Conservation (phyloP, 805 yeast genomes). For the Saturnispora saitoi region DNA sequence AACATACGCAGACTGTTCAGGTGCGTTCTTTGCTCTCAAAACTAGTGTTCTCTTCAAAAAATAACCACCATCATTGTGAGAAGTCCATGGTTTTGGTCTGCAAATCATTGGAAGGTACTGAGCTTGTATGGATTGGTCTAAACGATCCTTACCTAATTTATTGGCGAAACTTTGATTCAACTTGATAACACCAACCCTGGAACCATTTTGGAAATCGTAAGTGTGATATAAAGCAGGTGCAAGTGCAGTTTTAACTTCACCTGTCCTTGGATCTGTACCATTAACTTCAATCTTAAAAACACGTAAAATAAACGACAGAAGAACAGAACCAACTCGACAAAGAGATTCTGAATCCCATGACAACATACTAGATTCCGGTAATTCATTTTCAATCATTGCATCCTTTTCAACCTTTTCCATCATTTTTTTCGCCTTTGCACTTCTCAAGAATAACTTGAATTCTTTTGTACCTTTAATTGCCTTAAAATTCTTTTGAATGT, state of each 20-base stretch:
- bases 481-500: conserved; percentile 42
- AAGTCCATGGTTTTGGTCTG: conserved; percentile 82
- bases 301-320: conserved; percentile 66
- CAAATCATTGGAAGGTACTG: conserved; percentile 89
- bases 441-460: conserved; percentile 33
- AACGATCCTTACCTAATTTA: conserved; percentile 57
- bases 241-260: conserved; percentile 51
- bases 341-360: conserved; percentile 27
- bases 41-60: conserved; percentile 52
- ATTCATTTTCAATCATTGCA: conserved; percentile 11
- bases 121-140: conserved; percentile 59
- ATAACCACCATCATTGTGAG: conserved; percentile 81
- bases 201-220: conserved; percentile 73
- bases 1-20: conserved; percentile 84
- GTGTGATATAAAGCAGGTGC: conserved; percentile 91
- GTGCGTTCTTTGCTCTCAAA: conserved; percentile 73
- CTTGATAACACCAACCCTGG: conserved; percentile 71
- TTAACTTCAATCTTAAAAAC: conserved; percentile 75
- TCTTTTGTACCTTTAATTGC: conserved; percentile 40
- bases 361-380: conserved; percentile 11
- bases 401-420: conserved; percentile 22
- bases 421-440: conserved; percentile 22
- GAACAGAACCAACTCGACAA: conserved; percentile 74
- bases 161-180: conserved; percentile 62
- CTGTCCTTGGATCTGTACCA: conserved; percentile 76